phyloP scores from a whole-genome alignment of 2,329 filamentous ascomycete genomes.

The Fusarium clavum region DNA sequence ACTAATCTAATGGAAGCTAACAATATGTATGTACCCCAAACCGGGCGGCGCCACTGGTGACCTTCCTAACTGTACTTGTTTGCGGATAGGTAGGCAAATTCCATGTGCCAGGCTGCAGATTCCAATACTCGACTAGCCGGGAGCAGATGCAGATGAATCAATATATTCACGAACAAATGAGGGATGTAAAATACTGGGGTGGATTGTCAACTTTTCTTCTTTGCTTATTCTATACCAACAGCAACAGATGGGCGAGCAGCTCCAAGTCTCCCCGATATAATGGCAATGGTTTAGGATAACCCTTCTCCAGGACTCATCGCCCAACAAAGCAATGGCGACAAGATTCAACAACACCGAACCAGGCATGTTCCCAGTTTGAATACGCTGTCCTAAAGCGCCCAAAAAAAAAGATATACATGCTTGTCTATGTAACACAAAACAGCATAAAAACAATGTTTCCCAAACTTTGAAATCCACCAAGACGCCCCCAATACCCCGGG shows the following conservation, averaged over 20 bases:
- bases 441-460: constrained; percentile 17
- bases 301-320: constrained; percentile 17
- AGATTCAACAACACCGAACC: constrained; percentile 5
- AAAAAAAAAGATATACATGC: constrained; percentile 27
- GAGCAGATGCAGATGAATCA: not conserved
- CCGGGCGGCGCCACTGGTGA: not conserved
- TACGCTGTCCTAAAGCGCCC: constrained; percentile 34
- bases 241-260: constrained; percentile 16
- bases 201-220: constrained; percentile 14
- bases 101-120: not conserved
- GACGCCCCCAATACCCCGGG: constrained; percentile 28
- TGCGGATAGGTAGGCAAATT: not conserved
- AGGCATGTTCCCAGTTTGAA: constrained; percentile 21
- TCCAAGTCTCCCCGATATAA: constrained; percentile 6
- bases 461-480: constrained; percentile 23
- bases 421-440: constrained; percentile 41
- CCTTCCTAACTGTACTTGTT: not conserved
- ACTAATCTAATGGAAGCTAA: not conserved
- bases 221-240: constrained; percentile 17
- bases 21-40: not conserved
- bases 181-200: not conserved
- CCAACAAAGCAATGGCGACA: constrained; percentile 13
- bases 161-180: not conserved
- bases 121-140: not conserved
- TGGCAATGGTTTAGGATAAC: constrained; percentile 39